Conservation (phyloP, 1,284 basidiomycete species). For the Trichosporon coremiiforme region DNA sequence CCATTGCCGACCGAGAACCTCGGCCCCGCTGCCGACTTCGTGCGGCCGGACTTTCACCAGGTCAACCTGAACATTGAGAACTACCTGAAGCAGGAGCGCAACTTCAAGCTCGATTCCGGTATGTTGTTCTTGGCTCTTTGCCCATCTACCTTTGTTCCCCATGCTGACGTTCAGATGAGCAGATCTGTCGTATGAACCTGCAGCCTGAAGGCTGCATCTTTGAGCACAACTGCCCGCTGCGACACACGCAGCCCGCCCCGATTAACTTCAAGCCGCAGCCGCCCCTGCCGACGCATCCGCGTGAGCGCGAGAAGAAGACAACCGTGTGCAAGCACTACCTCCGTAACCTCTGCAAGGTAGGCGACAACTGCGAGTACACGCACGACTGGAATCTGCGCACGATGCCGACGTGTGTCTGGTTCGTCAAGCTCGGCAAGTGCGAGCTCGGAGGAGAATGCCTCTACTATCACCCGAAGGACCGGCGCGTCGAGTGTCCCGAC, state of each 20-base stretch:
- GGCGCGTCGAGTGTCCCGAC: conserved; percentile 90
- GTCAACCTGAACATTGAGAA: conserved; percentile 82
- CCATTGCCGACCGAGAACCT: conserved; percentile 35
- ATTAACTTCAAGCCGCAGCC: conserved; percentile 86
- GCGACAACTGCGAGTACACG: conserved; percentile 95
- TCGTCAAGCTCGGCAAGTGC: conserved; percentile 96
- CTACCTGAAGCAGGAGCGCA: conserved; percentile 79
- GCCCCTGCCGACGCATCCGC: conserved; percentile 71
- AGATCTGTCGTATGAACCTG: conserved; percentile 82
- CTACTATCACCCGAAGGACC: conserved; percentile 89
- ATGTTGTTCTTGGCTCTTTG: conserved; percentile 32
- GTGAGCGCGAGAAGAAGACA: conserved; percentile 78
- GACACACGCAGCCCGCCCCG: conserved; percentile 82
- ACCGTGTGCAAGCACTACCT: conserved; percentile 99
- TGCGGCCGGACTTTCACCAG: conserved; percentile 89
- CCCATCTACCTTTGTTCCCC: conserved; percentile 21
- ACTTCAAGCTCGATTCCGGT: conserved; percentile 92
- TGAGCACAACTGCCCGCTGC: conserved; percentile 78
- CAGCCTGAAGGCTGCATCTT: conserved; percentile 82
- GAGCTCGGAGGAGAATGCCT: conserved; percentile 97
- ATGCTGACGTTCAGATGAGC: conserved; percentile 66
- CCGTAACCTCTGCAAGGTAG: conserved; percentile 96
- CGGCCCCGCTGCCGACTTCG: conserved; percentile 63
- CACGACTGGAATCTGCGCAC: conserved; percentile 97
- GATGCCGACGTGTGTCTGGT: conserved; percentile 99